Evolutionary conservation across 805 yeast genomes (phyloP).

Genomic region (Suhomyces sp.): DNA sequence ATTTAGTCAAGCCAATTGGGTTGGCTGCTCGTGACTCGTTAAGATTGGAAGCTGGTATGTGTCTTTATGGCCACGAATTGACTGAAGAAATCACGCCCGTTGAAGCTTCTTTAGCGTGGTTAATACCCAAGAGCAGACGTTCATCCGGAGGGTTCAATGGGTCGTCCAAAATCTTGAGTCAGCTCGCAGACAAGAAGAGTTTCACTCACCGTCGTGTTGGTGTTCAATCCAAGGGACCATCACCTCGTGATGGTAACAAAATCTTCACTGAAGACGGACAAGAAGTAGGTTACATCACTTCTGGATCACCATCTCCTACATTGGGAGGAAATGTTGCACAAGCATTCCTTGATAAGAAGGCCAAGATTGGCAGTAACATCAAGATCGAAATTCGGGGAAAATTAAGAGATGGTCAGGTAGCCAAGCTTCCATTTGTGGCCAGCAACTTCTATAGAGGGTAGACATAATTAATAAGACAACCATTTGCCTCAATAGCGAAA

Average conservation of each 20-base stretch:
- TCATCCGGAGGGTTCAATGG: slow-evolving; percentile 69
- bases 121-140: slow-evolving; percentile 80
- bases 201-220: slow-evolving; percentile 70
- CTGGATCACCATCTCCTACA: slow-evolving; percentile 64
- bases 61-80: slow-evolving; percentile 92
- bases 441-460: slow-evolving; percentile 63
- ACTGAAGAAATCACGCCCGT: slow-evolving; percentile 79
- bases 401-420: slow-evolving; percentile 68
- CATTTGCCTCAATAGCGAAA: too few species aligned
- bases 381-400: slow-evolving; percentile 83
- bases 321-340: slow-evolving; percentile 84
- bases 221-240: slow-evolving; percentile 74
- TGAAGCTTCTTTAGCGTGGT: slow-evolving; percentile 88
- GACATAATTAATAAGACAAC: background rate
- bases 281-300: slow-evolving; percentile 52
- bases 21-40: slow-evolving; percentile 97
- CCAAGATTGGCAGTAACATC: slow-evolving; percentile 72
- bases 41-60: slow-evolving; percentile 97
- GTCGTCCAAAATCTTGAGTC: slow-evolving; percentile 61
- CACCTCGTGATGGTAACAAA: slow-evolving; percentile 81
- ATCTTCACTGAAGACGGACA: slow-evolving; percentile 56
- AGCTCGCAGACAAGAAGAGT: slow-evolving; percentile 62
- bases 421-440: slow-evolving; percentile 81
- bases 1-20: slow-evolving; percentile 79
- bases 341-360: slow-evolving; percentile 75